A percentile compares a stretch with the other conserved stretches of the same genome.
Conservation (phyloP, 2,329 filamentous ascomycete species). For the Lithohypha guttulata region DNA sequence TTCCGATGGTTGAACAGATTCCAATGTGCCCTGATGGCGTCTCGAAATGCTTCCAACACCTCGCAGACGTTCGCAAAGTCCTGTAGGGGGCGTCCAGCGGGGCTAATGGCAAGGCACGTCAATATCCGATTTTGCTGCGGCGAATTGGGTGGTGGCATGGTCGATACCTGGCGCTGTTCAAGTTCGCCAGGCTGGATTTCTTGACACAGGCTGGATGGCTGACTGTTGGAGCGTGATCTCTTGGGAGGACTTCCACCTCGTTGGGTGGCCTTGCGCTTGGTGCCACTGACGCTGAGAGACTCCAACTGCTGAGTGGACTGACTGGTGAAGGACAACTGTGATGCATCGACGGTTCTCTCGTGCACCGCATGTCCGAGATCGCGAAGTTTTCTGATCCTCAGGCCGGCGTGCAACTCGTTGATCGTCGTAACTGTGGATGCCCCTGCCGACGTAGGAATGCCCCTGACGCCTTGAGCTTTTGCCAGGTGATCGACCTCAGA, state of each 20-base stretch:
- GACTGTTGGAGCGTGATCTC: not conserved
- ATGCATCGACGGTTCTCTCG: not conserved
- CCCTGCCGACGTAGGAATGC: not conserved
- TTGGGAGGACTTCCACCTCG: not conserved
- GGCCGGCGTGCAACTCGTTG: not conserved
- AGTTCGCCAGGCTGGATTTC: constrained; percentile 2
- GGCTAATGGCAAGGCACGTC: constrained; percentile 25
- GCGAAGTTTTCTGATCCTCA: not conserved
- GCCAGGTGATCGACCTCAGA: not conserved
- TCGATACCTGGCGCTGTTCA: not conserved
- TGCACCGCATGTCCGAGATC: not conserved
- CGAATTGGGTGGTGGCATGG: not conserved
- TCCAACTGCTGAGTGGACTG: constrained; percentile 1
- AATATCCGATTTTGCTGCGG: constrained; percentile 25
- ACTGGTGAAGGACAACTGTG: not conserved
- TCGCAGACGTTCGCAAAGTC: constrained; percentile 24
- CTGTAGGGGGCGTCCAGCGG: constrained; percentile 23
- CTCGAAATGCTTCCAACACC: constrained; percentile 27
- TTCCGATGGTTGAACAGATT: constrained; percentile 27
- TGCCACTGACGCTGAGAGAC: constrained; percentile 4
- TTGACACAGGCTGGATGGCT: not conserved
- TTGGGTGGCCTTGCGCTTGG: constrained; percentile 4
- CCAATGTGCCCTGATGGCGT: constrained; percentile 29
- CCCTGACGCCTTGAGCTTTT: not conserved
- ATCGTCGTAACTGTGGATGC: constrained; percentile 1